Evolutionary conservation across 345 rosid genomes (phyloP), one percentile per base, ranked within the genome.

Genomic region (Rhizophora apiculata): DNA sequence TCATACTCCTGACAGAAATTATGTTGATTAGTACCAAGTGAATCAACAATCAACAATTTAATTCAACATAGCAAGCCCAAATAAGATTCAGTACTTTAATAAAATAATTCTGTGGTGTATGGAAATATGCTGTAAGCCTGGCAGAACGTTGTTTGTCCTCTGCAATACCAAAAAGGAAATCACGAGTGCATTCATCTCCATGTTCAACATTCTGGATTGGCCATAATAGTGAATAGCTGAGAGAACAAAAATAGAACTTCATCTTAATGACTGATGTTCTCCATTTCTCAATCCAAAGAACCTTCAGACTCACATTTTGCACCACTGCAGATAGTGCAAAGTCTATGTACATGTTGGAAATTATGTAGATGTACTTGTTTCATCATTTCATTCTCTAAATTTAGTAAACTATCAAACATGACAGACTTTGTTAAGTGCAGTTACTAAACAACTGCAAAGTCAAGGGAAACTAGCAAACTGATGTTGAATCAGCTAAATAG

Each of bases 91-190:
- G 21, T 87, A 91, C 98, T 68, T 87, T 76, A 68, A 89, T 83
- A 78, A 91, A 94, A 76, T 87, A 94, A 67, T 75, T 81, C 68
- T 89, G 82, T 26, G 96, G 97, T 43, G 98, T 88, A 16, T 85
- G 83, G 78, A 94, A 94, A 92, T 93, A 92, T 67, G 97, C 97
- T 27, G 93, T 88, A 65, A 94, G 90, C 80, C 99, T 82, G 63
- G 96, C 88, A 64, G 99, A 94, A 22, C 93, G 90, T 48, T 91
- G 98, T 70, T 87, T 89, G 74, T 89, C 96, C 83, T 94, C 97
- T n/a, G 91, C 91, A 72, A 94, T 87, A 68, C 97, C 97, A 75
- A 78, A 76, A 34, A 91, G 87, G 72, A 81, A 94, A 85, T 94
- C 96, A 68, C 93, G 91, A 64, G 85, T 86, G 82, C 97, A 88